Evolutionary conservation across 306 rosid genomes (phyloP).

Genomic region (Rosa multiflora): DNA sequence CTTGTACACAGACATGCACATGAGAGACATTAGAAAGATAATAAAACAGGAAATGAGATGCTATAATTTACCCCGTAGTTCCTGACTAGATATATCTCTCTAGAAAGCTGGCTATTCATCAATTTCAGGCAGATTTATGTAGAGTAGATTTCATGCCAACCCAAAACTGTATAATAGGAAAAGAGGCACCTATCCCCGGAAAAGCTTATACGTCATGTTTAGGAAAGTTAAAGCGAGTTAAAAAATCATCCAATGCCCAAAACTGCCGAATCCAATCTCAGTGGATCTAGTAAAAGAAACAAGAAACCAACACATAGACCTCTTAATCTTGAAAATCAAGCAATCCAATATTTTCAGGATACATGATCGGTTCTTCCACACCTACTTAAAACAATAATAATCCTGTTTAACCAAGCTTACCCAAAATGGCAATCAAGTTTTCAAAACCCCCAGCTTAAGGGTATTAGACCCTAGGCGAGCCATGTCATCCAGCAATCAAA

Average conservation of each 20-base stretch:
- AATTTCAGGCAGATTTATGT: neutral
- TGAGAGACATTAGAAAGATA: neutral
- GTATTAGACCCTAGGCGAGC: neutral
- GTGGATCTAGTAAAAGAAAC: neutral
- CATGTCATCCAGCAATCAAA: neutral
- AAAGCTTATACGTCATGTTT: neutral
- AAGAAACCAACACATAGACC: too few relatives aligned
- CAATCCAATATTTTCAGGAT: too few relatives aligned
- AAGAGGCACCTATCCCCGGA: neutral
- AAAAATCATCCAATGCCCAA: neutral
- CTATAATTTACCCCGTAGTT: neutral
- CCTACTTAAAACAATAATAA: neutral
- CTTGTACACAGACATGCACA: neutral
- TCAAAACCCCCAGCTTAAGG: neutral
- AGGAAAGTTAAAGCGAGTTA: neutral
- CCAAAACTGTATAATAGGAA: neutral
- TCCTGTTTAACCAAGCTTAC: neutral
- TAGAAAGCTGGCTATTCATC: neutral
- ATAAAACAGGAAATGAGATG: neutral
- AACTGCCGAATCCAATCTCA: neutral
- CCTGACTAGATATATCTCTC: neutral
- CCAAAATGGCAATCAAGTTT: neutral
- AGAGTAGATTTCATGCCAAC: neutral
- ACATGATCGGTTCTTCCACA: neutral
- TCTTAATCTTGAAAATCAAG: too few relatives aligned